These are phyloP conservation scores for Colletotrichum aenigma DNA, from an alignment of 2,329 filamentous ascomycete genomes.

Conservation along the genomic window DNA sequence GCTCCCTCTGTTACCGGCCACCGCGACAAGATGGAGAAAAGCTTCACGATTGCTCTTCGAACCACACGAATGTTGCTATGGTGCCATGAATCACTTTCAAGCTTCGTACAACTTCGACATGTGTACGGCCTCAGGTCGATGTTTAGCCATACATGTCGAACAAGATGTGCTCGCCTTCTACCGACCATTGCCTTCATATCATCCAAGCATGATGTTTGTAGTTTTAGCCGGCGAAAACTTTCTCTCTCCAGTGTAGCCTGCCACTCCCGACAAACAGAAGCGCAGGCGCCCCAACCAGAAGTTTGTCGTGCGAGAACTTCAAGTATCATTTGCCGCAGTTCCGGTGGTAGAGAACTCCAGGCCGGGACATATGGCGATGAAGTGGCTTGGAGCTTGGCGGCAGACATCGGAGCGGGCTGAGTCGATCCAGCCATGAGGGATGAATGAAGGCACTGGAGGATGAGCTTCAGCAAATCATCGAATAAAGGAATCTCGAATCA, in stretches of 20 bases:
- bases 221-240: slow-evolving; percentile 31
- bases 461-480: neutral
- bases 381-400: neutral
- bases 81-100: neutral
- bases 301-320: neutral
- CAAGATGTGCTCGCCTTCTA: slow-evolving; percentile 20
- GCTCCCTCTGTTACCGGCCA: slow-evolving; percentile 24
- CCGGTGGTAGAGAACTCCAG: neutral
- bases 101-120: slow-evolving; percentile 21
- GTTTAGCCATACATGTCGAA: slow-evolving; percentile 33
- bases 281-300: slow-evolving; percentile 33
- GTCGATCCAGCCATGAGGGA: neutral
- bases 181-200: slow-evolving; percentile 24
- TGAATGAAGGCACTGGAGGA: neutral
- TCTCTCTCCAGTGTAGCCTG: slow-evolving; percentile 30
- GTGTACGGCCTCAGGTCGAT: slow-evolving; percentile 32
- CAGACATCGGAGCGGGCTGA: neutral
- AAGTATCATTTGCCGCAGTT: neutral
- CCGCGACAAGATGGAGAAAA: slow-evolving; percentile 32
- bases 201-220: slow-evolving; percentile 27
- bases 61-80: slow-evolving; percentile 16
- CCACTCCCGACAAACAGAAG: slow-evolving; percentile 40
- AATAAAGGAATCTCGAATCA: neutral
- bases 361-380: neutral
- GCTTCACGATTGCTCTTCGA: slow-evolving; percentile 24